phyloP scores from a whole-genome alignment of 208 protist species.

The Phytomonas sp. region DNA sequence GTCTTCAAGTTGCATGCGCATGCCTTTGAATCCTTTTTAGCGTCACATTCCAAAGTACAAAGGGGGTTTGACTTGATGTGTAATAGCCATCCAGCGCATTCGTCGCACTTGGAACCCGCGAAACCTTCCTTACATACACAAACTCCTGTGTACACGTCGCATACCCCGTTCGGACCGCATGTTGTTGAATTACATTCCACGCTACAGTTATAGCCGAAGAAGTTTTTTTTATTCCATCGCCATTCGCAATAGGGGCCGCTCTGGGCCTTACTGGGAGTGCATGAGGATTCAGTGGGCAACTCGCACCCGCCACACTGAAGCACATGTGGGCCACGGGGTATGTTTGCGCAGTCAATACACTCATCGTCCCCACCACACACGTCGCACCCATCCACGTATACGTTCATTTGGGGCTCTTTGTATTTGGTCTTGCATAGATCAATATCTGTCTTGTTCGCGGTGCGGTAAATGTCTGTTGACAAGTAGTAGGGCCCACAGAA shows the following conservation, averaged over 20 bases:
- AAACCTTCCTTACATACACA: slow-evolving; percentile 21
- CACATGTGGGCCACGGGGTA: slow-evolving; percentile 9
- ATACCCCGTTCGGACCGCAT: slow-evolving; percentile 13
- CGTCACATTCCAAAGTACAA: slow-evolving; percentile 13
- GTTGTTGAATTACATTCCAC: slow-evolving; percentile 9
- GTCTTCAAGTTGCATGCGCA: slow-evolving; percentile 13
- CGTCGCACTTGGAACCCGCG: slow-evolving; percentile 12
- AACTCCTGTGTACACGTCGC: slow-evolving; percentile 22
- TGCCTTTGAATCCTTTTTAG: background rate
- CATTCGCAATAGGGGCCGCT: slow-evolving; percentile 35
- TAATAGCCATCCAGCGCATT: slow-evolving; percentile 13
- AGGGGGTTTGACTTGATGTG: slow-evolving; percentile 8
- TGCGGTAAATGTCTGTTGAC: slow-evolving; percentile 4
- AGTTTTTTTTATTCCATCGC: slow-evolving; percentile 8
- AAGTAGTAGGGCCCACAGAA: slow-evolving; percentile 42
- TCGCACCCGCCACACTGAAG: slow-evolving; percentile 25
- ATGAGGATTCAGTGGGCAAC: slow-evolving; percentile 10
- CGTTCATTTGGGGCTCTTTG: slow-evolving; percentile 27
- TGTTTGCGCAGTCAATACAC: slow-evolving; percentile 33
- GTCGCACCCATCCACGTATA: slow-evolving; percentile 25
- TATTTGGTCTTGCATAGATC: slow-evolving; percentile 13
- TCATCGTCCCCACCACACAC: slow-evolving; percentile 30
- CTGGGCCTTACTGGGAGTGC: slow-evolving; percentile 18
- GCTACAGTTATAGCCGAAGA: slow-evolving; percentile 11
- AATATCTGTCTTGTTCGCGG: slow-evolving; percentile 11